Conservation (phyloP, 352 stramenopile genomes). For the Globisporangium abappressorium region DNA sequence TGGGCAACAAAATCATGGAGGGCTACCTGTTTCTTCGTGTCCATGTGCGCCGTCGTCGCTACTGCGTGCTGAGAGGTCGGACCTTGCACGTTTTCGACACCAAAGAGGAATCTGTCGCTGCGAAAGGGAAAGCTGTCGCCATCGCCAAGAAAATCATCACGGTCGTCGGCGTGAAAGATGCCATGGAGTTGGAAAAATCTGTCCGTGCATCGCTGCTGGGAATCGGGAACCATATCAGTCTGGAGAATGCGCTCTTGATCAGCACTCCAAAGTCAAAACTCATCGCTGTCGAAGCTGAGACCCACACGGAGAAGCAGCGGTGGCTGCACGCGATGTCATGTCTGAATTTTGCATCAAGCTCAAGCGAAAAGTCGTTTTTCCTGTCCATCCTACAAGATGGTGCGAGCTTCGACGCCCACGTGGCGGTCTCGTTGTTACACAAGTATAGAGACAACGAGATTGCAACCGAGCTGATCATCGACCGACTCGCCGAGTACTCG, state of each 20-base stretch:
- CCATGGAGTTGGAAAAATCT: constrained; percentile 51
- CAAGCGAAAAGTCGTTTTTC: constrained; percentile 56
- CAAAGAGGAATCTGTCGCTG: constrained; percentile 34
- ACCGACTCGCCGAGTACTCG: constrained; percentile 58
- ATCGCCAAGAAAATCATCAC: constrained; percentile 53
- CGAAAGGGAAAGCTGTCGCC: constrained; percentile 17
- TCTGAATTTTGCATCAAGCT: constrained; percentile 50
- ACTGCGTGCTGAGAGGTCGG: constrained; percentile 60
- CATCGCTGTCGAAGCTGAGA: constrained; percentile 65
- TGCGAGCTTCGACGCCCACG: constrained; percentile 56
- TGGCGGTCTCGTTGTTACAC: constrained; percentile 66
- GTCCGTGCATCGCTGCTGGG: constrained; percentile 52
- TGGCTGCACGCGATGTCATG: constrained; percentile 73
- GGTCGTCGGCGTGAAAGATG: constrained; percentile 64
- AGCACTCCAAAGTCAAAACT: constrained; percentile 75
- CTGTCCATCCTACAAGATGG: constrained; percentile 51
- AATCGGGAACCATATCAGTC: constrained; percentile 16
- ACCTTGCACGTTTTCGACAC: constrained; percentile 60
- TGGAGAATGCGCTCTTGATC: constrained; percentile 63
- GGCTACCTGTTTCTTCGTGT: constrained; percentile 61
- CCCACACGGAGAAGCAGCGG: constrained; percentile 66
- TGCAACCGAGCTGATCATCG: constrained; percentile 61
- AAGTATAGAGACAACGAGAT: constrained; percentile 69
- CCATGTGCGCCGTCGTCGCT: constrained; percentile 54
- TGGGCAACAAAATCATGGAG: constrained; percentile 35